phyloP scores from a whole-genome alignment of 1,139 yeast genomes.

The Yamadazyma mexicana region DNA sequence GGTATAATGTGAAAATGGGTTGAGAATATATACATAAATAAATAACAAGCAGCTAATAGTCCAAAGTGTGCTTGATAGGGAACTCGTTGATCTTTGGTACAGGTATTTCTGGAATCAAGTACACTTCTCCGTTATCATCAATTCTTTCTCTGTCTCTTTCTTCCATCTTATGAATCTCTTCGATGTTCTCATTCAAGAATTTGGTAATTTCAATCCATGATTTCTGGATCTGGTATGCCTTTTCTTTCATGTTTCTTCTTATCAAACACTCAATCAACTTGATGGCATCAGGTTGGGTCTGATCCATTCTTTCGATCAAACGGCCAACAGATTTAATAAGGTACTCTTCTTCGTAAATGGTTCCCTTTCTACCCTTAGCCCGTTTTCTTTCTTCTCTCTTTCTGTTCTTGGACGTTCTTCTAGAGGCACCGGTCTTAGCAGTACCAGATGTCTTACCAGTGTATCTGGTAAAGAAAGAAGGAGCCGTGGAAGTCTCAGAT shows the following conservation, averaged over 20 bases:
- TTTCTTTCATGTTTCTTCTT: constrained; percentile 71
- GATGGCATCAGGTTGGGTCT: constrained; percentile 72
- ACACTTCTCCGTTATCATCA: constrained; percentile 85
- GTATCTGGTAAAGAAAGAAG: constrained; percentile 90
- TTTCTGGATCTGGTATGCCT: constrained; percentile 80
- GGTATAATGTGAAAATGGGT: too few relatives aligned
- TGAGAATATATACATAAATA: background rate
- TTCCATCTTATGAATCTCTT: constrained; percentile 75
- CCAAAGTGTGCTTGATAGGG: constrained; percentile 56
- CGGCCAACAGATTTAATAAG: constrained; percentile 86
- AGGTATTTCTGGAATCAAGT: constrained; percentile 71
- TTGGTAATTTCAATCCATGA: constrained; percentile 59
- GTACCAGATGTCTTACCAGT: constrained; percentile 96
- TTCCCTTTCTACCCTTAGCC: constrained; percentile 97
- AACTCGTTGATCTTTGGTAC: constrained; percentile 61
- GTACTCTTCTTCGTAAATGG: constrained; percentile 95
- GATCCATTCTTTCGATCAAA: constrained; percentile 75
- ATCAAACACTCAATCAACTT: constrained; percentile 73
- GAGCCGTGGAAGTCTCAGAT: constrained; percentile 88
- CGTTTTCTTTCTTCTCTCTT: constrained; percentile 94
- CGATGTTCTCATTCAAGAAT: constrained; percentile 57
- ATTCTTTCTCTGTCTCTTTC: constrained; percentile 85
- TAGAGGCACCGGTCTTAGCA: constrained; percentile 93
- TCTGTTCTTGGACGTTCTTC: constrained; percentile 86
- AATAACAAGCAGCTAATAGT: constrained; percentile 35